Base-by-base conservation (phyloP, 257 asterid genomes). In the Fraxinus pennsylvanica region DNA sequence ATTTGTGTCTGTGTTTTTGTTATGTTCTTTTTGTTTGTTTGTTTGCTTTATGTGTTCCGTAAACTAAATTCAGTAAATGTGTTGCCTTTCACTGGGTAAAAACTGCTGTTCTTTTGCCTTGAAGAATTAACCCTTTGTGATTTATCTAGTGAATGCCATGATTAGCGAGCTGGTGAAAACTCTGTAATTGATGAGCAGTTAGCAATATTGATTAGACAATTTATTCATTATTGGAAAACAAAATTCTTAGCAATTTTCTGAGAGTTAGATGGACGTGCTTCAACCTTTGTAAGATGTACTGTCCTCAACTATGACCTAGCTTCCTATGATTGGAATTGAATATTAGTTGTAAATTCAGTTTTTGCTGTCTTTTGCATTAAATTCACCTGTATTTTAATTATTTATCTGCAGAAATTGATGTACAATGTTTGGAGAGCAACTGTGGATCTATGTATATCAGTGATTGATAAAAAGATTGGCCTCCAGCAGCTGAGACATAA, bases 401-500 rank as follows among this genome's bases (percentile, higher is more conserved):
- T 85, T 33, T 71, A 66, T 83, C 74, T 84, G 89, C 98, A 96
- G 99, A 87, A 74, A 83, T 87, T 79, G 75, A 38, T 80, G 66
- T 88, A 84, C 86, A 86, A 74, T 72, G 91, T 88, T 71, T 86
- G 96, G 95, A 87, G 85, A 84, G 76, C 84, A 71, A 89, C 87
- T 35, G 81, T 85, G 54, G 84, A 83, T 84, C 80, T 92, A 71
- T 79, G 88, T 81, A 83, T 81, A 77, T 86, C 86, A n/a, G 87
- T 90, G 72, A 83, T 77, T 57, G 79, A 85, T 85, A 91, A 85
- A 80, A 88, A 92, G 84, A 85, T 83, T 74, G 84, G 80, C 63
- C 91, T 94, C 82, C 91, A 87, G 81, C 91, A 82, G 85, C 80
- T 89, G 84, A 87, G 77, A 82, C 84, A 89, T 79, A 85, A 83